Conservation (phyloP, 2,329 filamentous ascomycete genomes). For the Colletotrichum sp. region DNA sequence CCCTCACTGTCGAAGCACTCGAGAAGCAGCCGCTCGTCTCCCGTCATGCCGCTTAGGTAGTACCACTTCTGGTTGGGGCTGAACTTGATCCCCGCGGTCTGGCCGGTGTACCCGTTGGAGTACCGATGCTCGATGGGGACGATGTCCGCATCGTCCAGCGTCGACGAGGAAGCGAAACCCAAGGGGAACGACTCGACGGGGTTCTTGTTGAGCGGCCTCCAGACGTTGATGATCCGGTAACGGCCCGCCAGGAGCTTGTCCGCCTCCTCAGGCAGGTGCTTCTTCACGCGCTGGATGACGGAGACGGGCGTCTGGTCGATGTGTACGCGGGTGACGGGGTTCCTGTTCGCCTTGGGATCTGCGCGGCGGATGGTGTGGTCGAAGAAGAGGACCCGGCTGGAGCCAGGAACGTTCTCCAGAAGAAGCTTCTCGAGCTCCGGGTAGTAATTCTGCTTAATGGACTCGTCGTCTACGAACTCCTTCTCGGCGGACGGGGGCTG, state of each 20-base stretch:
- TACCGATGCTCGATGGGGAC: conserved; percentile 79
- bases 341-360: conserved; percentile 60
- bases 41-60: conserved; percentile 80
- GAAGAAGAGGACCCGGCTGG: conserved; percentile 74
- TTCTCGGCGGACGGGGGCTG: conserved; percentile 61
- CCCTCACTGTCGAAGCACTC: conserved; percentile 79
- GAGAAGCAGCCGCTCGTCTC: conserved; percentile 74
- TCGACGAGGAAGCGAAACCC: conserved; percentile 70
- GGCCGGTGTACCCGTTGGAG: conserved; percentile 67
- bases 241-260: conserved; percentile 68
- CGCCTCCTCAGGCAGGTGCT: conserved; percentile 68
- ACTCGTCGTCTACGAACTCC: conserved; percentile 71
- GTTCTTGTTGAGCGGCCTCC: conserved; percentile 67
- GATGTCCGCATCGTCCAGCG: conserved; percentile 66
- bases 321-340: conserved; percentile 76
- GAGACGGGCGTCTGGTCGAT: conserved; percentile 81
- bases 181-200: conserved; percentile 72
- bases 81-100: conserved; percentile 73
- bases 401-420: conserved; percentile 69
- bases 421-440: conserved; percentile 80
- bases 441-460: conserved; percentile 78
- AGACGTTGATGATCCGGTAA: conserved; percentile 88
- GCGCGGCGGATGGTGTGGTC: conserved; percentile 87
- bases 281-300: conserved; percentile 68
- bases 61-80: conserved; percentile 73